phyloP scores from a whole-genome alignment of 768 basidiomycete genomes.

The Termitomyces eurrhizus region DNA sequence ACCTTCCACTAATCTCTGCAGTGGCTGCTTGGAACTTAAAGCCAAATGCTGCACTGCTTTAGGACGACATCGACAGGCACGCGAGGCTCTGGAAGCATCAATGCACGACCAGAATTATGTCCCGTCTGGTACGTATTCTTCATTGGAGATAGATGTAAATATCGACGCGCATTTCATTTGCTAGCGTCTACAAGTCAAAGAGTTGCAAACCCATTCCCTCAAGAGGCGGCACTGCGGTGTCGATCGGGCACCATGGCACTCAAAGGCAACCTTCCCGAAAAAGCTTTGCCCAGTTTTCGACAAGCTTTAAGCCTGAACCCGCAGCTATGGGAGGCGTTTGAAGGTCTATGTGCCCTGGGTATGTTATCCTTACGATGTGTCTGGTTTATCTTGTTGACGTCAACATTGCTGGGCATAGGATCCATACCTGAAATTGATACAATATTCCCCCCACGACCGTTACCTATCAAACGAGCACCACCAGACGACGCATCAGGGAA shows the following conservation, averaged over 20 bases:
- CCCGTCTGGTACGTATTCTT: constrained; percentile 50
- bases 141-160: constrained; percentile 2
- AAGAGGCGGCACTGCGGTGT: constrained; percentile 73
- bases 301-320: constrained; percentile 72
- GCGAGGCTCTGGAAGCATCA: constrained; percentile 64
- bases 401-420: constrained; percentile 35
- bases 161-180: constrained; percentile 8
- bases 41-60: constrained; percentile 69
- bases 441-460: constrained; percentile 61
- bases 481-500: constrained; percentile 49
- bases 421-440: constrained; percentile 68
- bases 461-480: constrained; percentile 49
- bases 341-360: constrained; percentile 82
- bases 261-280: constrained; percentile 74
- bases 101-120: constrained; percentile 48
- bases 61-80: constrained; percentile 74
- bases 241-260: constrained; percentile 71
- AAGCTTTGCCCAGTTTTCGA: constrained; percentile 67
- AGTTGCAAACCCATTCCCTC: constrained; percentile 57
- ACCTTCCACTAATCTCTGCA: constrained; percentile 57
- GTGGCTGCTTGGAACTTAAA: constrained; percentile 77
- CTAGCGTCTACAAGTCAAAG: constrained; percentile 55
- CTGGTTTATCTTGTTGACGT: constrained; percentile 10
- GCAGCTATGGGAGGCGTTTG: constrained; percentile 90
- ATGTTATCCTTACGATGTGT: constrained; percentile 20